Base-by-base conservation (phyloP, 2,329 filamentous ascomycete species). In the Clonostachys solani region DNA sequence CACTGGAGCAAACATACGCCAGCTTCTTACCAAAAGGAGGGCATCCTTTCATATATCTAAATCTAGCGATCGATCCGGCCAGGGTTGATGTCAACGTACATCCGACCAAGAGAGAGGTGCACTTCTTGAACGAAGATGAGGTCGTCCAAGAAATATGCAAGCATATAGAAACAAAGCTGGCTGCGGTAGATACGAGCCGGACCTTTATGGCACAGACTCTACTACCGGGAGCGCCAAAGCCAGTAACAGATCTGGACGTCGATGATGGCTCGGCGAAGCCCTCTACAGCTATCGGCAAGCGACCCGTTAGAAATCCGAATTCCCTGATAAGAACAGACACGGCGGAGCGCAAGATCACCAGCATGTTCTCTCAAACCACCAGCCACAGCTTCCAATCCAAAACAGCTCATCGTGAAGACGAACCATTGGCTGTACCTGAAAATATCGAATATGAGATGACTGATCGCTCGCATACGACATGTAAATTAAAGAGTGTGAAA, bases 31-130 rank as follows among this genome's bases (percentile, higher is more conserved):
- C 94, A 0, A 99, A 97, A 67, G 90, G 89, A 34, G 90, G 91
- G 2, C 94, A 96, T 60, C 94, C 94, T 0, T 99, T 97, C 62
- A 75, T 92, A 48, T 99, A 99, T 60, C 75, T 99, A 23, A 94
- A 86, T 60, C 77, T 99, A 3, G 88, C 96, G 50, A 95, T 99
- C 48, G 92, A 97, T 56, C 92, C 94, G 2, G 83, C 87, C 23
- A 79, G 92, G 46, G 90, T 99, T 5, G 94, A 99, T 64, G 95
- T 99, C 60, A 99, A 99, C 56, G 87, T 99, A 1, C 94, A 99
- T 64, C 94, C 94, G 0, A 99, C 94, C 0, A 99, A 99, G 65
- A 80, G 90, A 44, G 92, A 99, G 62, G 94, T 99, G 17, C 94
- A 97, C 60, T 97, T 99, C 57, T 75, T 99, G 18, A 96, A 97